Conservation (phyloP, 495 filamentous ascomycete genomes). For the Neurospora tetraspora region DNA sequence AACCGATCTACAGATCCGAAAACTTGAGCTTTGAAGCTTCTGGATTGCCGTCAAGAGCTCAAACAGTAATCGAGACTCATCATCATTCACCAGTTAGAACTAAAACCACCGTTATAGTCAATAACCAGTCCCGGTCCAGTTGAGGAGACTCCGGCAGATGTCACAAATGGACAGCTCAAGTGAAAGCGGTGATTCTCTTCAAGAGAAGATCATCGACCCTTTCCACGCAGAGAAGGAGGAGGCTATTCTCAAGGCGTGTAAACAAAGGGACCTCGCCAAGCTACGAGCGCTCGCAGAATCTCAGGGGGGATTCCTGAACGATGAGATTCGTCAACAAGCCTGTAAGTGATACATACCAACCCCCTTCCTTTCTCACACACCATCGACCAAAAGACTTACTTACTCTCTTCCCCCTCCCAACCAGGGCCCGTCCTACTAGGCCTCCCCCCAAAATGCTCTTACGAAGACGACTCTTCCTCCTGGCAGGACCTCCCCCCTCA, state of each 20-base stretch:
- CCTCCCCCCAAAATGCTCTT: conserved; percentile 17
- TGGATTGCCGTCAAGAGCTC: not conserved
- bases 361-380: conserved; percentile 1
- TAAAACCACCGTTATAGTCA: not conserved
- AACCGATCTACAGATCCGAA: not conserved
- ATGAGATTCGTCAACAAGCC: conserved; percentile 68
- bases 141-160: not conserved
- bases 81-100: not conserved
- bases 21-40: not conserved
- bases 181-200: not conserved
- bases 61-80: not conserved
- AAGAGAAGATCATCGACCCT: conserved; percentile 9
- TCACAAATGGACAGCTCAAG: conserved; percentile 3
- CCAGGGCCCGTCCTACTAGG: conserved; percentile 78
- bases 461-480: conserved; percentile 16
- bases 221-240: conserved; percentile 10
- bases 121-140: not conserved
- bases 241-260: conserved; percentile 58
- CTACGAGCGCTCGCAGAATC: conserved; percentile 60
- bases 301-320: conserved; percentile 65
- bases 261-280: conserved; percentile 47
- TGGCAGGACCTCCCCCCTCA: conserved; percentile 56
- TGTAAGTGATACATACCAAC: conserved; percentile 51
- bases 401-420: not conserved
- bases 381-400: not conserved